A percentile compares a stretch with the other conserved stretches of the same genome.
Evolutionary conservation across 495 filamentous ascomycete species (phyloP).

Genomic region (Jackrogersella minutella): DNA sequence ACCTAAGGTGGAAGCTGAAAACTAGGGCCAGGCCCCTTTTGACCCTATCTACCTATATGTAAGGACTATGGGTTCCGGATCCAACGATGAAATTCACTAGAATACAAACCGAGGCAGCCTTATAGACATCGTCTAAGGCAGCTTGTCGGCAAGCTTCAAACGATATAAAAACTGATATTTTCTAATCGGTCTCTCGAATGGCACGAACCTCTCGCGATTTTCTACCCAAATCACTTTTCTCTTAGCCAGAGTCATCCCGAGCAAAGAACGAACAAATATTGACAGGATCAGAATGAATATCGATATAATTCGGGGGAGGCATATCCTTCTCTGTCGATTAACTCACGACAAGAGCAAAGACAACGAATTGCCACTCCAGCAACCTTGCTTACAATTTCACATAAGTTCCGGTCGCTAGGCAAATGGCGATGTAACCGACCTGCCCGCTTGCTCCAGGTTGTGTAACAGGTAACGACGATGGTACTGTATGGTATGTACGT

Average conservation of each 20-base stretch:
- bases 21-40: slow-evolving; percentile 1
- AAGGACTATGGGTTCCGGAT: slow-evolving; percentile 12
- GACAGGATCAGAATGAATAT: slow-evolving; percentile 24
- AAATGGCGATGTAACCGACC: slow-evolving; percentile 37
- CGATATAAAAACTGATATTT: background rate
- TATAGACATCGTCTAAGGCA: background rate
- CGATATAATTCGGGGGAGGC: slow-evolving; percentile 33
- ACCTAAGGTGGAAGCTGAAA: slow-evolving; percentile 38
- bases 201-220: background rate
- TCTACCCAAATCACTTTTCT: slow-evolving; percentile 17
- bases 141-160: background rate
- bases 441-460: slow-evolving; percentile 35
- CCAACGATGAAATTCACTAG: slow-evolving; percentile 4
- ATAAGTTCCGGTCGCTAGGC: slow-evolving; percentile 27
- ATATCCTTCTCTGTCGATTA: slow-evolving; percentile 10
- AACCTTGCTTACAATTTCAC: slow-evolving; percentile 38
- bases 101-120: slow-evolving; percentile 1
- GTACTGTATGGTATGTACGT: slow-evolving; percentile 42
- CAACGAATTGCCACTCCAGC: slow-evolving; percentile 35
- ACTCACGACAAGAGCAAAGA: slow-evolving; percentile 18
- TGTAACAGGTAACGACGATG: slow-evolving; percentile 39
- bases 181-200: slow-evolving; percentile 7
- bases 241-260: slow-evolving; percentile 7
- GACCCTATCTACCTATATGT: slow-evolving; percentile 18
- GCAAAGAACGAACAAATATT: slow-evolving; percentile 16